Percentiles rank a stretch among this genome's conserved stretches.
These are phyloP conservation scores for Rutstroemia sp. DNA, from an alignment of 2,329 filamentous ascomycete species.

Conservation along the genomic window DNA sequence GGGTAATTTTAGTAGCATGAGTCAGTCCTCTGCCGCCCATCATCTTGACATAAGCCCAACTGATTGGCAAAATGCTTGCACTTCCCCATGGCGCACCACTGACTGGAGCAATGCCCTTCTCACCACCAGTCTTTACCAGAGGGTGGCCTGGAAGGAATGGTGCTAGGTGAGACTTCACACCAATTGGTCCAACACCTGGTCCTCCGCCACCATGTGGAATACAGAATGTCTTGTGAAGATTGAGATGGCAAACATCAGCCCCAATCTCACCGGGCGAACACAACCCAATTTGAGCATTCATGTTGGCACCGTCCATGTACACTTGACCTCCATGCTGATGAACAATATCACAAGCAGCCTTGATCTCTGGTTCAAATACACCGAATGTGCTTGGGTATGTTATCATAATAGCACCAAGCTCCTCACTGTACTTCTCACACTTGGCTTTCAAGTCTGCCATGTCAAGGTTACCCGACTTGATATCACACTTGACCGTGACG, in stretches of 20 bases:
- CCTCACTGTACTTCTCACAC: constrained; percentile 77
- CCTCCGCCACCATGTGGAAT: constrained; percentile 95
- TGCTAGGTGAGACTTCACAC: constrained; percentile 74
- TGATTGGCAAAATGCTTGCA: constrained; percentile 88
- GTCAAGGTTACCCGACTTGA: constrained; percentile 81
- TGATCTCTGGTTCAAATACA: constrained; percentile 86
- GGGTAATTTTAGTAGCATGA: constrained; percentile 81
- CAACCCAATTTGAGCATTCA: constrained; percentile 95
- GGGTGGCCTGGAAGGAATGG: constrained; percentile 67
- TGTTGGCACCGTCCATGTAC: constrained; percentile 98
- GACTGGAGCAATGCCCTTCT: constrained; percentile 59
- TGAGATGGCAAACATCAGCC: constrained; percentile 93
- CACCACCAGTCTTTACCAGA: constrained; percentile 47
- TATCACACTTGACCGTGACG: constrained; percentile 85
- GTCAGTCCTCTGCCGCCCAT: constrained; percentile 81
- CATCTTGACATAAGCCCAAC: constrained; percentile 90
- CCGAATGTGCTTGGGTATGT: constrained; percentile 95
- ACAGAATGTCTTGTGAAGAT: constrained; percentile 98
- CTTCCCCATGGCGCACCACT: constrained; percentile 81
- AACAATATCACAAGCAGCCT: constrained; percentile 76
- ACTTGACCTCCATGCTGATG: constrained; percentile 87
- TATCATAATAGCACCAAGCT: constrained; percentile 90
- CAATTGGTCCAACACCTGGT: constrained; percentile 88
- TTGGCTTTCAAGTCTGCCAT: constrained; percentile 79
- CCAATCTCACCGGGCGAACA: constrained; percentile 94